phyloP scores from a whole-genome alignment of 176 grass and related monocot genomes.

The Aegilops bicornis region DNA sequence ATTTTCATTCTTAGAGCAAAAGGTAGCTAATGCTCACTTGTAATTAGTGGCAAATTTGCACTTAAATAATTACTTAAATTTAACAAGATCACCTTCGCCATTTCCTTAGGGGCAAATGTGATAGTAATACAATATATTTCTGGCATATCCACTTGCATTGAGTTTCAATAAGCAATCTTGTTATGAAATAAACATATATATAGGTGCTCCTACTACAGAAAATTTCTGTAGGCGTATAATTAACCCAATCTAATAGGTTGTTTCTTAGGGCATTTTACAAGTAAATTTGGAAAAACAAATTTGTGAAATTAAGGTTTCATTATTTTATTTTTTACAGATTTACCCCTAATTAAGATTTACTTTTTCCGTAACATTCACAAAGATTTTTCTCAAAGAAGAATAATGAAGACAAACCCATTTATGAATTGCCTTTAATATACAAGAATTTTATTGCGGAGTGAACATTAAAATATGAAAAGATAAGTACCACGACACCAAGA shows the following conservation, averaged over 20 bases:
- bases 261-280: background rate
- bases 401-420: background rate
- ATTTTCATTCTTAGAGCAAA: background rate
- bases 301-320: background rate
- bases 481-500: conserved; percentile 68
- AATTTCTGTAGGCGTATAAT: background rate
- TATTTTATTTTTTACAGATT: background rate
- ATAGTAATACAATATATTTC: background rate
- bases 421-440: background rate
- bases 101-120: background rate
- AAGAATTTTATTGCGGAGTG: background rate
- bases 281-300: background rate
- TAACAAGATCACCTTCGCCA: too few species aligned
- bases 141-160: background rate
- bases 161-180: background rate
- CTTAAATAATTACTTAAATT: background rate
- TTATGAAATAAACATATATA: background rate
- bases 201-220: background rate
- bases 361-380: background rate
- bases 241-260: background rate
- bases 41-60: background rate
- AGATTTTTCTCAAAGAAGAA: background rate
- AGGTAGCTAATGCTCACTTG: background rate
- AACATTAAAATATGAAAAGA: background rate
- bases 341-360: background rate